These are phyloP conservation scores for Tricholoma hemisulphureum DNA, from an alignment of 768 basidiomycete genomes.

Conservation along the genomic window DNA sequence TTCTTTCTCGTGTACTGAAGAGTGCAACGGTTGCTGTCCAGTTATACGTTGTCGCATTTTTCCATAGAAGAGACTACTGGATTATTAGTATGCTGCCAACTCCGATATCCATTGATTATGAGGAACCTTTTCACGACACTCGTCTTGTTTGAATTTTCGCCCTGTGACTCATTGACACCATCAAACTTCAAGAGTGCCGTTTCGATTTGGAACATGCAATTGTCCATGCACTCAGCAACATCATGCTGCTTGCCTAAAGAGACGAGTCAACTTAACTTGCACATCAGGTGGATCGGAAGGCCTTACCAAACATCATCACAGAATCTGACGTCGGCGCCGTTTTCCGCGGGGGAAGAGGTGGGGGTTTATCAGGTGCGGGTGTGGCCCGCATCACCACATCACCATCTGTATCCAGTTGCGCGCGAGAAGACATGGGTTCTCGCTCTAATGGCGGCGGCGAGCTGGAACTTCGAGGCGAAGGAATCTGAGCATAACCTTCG, in stretches of 20 bases:
- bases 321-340: conserved; percentile 59
- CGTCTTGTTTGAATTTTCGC: conserved; percentile 52
- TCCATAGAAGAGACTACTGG: conserved; percentile 74
- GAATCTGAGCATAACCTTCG: conserved; percentile 34
- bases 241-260: conserved; percentile 88
- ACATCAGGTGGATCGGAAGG: neutral
- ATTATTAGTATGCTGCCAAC: neutral
- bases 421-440: conserved; percentile 35
- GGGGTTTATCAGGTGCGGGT: conserved; percentile 39
- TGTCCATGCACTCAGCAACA: conserved; percentile 98
- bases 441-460: conserved; percentile 29
- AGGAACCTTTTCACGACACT: conserved; percentile 82
- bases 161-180: conserved; percentile 41
- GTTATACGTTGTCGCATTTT: conserved; percentile 63
- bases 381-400: conserved; percentile 37
- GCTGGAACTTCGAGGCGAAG: conserved; percentile 25
- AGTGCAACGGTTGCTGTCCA: conserved; percentile 39
- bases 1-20: conserved; percentile 78
- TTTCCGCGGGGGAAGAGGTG: conserved; percentile 58
- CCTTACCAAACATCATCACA: conserved; percentile 86
- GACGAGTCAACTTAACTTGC: neutral
- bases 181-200: conserved; percentile 81
- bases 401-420: conserved; percentile 22
- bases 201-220: conserved; percentile 98
- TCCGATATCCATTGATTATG: neutral